Evolutionary conservation across 352 stramenopile genomes (phyloP), one percentile per base, ranked within the genome.

Genomic region (Globisporangium apiculatum): DNA sequence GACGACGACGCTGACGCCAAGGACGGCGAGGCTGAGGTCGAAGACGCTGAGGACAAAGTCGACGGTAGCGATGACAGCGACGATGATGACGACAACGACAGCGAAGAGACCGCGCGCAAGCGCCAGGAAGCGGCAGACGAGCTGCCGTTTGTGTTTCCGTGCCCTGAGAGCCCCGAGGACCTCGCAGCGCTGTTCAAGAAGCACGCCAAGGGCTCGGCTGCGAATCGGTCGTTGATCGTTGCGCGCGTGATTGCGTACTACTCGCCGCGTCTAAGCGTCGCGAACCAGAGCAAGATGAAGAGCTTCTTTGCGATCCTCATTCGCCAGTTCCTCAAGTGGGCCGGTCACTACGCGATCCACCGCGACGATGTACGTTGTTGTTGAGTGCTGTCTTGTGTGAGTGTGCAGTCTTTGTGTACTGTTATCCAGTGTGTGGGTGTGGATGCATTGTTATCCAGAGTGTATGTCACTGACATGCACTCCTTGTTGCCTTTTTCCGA

Each of bases 301-400:
- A 97, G 96, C 58, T 98, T 98, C 68, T 97, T 97, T 42, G 91
- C 96, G 45, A 89, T 99, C 3, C 78, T 99, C 48, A 67, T 98
- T 48, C 89, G 87, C 35, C 75, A 96, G 63, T 98, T 98, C 64
- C 77, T 98, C 36, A 84, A 89, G 58, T 93, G 94, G 51, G 95
- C 81, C 8, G 83, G 88, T 51, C 75, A 81, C 37, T 93, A 91
- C 57, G 75, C 79, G 5, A 60, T 67, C 37, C 71, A 90, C 72
- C 81, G 86, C 57, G 58, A 77, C 48, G 82, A 91, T 43, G 69
- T 86, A 77, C 52, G 72, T 74, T 38, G 0, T 40, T 12, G 7
- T 24, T 5, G 24, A 31, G 24, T 31, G 24, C 24, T 62, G 35
- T 55, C 53, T 11, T 46, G 12, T 14, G 57, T 0, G 8, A 48